Evolutionary conservation across 495 filamentous ascomycete genomes (phyloP), one percentile per base, ranked within the genome.

Genomic region (Hypomontagnella monticulosa): DNA sequence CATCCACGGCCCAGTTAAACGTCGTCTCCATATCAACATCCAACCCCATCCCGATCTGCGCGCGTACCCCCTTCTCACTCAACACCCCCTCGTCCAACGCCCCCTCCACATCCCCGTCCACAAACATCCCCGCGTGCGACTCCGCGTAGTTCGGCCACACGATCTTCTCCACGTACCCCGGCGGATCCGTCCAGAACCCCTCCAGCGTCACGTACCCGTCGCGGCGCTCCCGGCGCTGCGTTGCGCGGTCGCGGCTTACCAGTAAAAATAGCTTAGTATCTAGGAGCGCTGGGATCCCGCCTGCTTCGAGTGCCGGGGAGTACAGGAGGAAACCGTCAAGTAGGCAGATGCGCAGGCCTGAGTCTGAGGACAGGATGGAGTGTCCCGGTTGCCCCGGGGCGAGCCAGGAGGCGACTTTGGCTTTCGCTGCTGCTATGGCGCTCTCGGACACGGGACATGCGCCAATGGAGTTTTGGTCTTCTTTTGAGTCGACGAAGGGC

Each of bases 101-200:
- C 3, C 81, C 84, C 44, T 89, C 82, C 0, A 89, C 87, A 73
- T 91, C 82, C 2, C 84, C 86, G 16, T 78, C 78, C 58, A 87
- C 66, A 74, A 97, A 91, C 66, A 97, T 76, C 79, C 88, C 92
- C 55, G 78, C 74, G 79, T 98, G 93, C 73, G 89, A 84, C 66
- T 81, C 79, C 16, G 90, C 91, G 74, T 97, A 98, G 61, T 93
- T 91, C 23, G 93, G 93, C 95, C 95, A 99, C 3, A 99, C 95
- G 56, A 99, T 84, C 76, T 90, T 84, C 68, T 99, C 95, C 43
- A 97, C 93, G 76, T 97, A 99, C 0, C 91, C 93, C 1, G 90
- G 91, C 1, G 95, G 95, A 74, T 99, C 95, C 15, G 85, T 83
- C 95, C 94, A 99, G 79, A 96, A 97, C 12, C 93, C 93, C 73